Conservation (phyloP, 129 eudicot genomes). For the Gnaphalium uliginosum region DNA sequence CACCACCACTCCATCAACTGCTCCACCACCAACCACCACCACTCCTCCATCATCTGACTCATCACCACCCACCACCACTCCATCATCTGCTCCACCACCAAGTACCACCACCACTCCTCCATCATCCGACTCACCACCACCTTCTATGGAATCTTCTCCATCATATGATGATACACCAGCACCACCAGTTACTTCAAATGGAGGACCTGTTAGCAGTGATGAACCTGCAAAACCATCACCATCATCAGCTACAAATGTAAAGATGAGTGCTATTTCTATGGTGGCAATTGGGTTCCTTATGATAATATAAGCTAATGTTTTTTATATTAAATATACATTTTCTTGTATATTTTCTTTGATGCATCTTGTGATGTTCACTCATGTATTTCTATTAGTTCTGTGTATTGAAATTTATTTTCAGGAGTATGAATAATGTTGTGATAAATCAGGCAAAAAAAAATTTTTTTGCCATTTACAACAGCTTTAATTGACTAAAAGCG, state of each 20-base stretch:
- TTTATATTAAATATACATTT: not conserved
- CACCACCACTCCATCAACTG: not conserved
- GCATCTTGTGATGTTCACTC: not conserved
- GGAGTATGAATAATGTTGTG: not conserved
- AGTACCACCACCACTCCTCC: not conserved
- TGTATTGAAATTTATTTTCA: no score
- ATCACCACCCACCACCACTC: constrained; percentile 15
- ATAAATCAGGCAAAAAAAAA: no score
- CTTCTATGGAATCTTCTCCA: no score
- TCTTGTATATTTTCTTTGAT: not conserved
- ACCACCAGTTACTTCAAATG: constrained; percentile 28
- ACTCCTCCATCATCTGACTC: constrained; percentile 24
- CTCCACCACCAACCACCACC: constrained; percentile 29
- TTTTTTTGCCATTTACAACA: not conserved
- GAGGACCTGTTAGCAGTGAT: constrained; percentile 15
- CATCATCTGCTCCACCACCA: not conserved
- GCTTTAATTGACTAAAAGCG: not conserved
- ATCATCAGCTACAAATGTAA: constrained; percentile 42
- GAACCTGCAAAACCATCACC: constrained; percentile 33
- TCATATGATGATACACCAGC: constrained; percentile 19
- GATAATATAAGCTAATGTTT: constrained; percentile 24
- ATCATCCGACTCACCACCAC: constrained; percentile 21
- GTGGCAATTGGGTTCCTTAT: constrained; percentile 39
- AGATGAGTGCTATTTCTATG: constrained; percentile 31
- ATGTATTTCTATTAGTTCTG: not conserved